Base-by-base conservation (phyloP, 2,329 filamentous ascomycete species). In the Venturia asperata region DNA sequence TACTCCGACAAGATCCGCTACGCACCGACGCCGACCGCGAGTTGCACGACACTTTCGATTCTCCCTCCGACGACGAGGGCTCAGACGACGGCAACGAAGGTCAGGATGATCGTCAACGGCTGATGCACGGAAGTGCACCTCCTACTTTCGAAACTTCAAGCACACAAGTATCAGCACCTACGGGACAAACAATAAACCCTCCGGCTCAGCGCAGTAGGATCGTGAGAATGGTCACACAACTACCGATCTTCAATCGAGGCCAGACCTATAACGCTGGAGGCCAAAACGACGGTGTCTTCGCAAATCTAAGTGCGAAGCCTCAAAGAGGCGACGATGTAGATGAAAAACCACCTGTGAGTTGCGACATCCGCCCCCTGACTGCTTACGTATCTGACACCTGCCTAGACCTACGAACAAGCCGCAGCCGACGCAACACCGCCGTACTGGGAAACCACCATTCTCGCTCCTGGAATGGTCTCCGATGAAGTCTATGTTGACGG, bases 401-500 rank as follows among this genome's bases (percentile, higher is more conserved):
- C 67, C 19, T 71, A 97, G 91, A 92, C 93, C 43, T 99, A 99
- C 76, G 94, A 99, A 82, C 93, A 97, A 85, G 94, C 94, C 19
- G 94, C 94, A 3, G 93, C 93, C 52, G 94, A 99, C 76, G 89
- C 92, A 30, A 94, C 94, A 61, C 94, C 94, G 0, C 94, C 94
- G 0, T 99, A 99, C 77, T 99, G 94, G 94, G 94, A 99, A 80
- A 99, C 94, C 6, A 97, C 94, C 0, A 97, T 99, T 69, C 84
- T 99, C 63, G 93, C 92, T 0, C 94, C 94, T 0, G 94, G 93
- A 65, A 86, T 94, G 69, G 90, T 89, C n/a, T 86, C 87, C 47
- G 92, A 97, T 73, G 94, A 99, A 76, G 93, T 99, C 61, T 99
- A 94, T 73, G 90, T 99, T 66, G 94, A 99, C 74, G 94, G 94